Percentiles rank a stretch among this genome's conserved stretches.
These are phyloP conservation scores for Phyllosticta citribraziliensis DNA, from an alignment of 2,329 filamentous ascomycete species.

Conservation along the genomic window DNA sequence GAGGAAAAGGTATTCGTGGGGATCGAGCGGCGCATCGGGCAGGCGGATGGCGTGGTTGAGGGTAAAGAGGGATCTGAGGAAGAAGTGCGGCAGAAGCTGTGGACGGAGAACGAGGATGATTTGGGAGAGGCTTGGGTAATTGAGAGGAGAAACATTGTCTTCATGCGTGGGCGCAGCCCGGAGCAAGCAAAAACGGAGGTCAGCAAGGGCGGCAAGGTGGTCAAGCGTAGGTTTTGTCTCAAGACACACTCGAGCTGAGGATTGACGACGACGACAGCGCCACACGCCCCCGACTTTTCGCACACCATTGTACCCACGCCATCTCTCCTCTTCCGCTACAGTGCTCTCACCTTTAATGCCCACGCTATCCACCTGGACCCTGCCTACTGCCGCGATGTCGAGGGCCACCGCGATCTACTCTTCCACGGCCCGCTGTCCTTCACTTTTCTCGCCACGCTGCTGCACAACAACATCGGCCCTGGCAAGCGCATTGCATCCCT, in stretches of 20 bases:
- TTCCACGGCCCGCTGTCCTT: slow-evolving; percentile 82
- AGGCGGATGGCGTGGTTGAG: slow-evolving; percentile 20
- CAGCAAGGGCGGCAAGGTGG: slow-evolving; percentile 24
- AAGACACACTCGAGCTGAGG: background rate
- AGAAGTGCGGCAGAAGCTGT: slow-evolving; percentile 27
- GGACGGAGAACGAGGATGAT: slow-evolving; percentile 33
- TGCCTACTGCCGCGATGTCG: slow-evolving; percentile 56
- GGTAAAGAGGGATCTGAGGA: slow-evolving; percentile 22
- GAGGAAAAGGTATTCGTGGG: slow-evolving; percentile 51
- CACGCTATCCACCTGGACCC: slow-evolving; percentile 83
- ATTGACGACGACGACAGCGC: slow-evolving; percentile 27
- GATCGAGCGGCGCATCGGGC: slow-evolving; percentile 45
- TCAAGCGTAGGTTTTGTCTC: slow-evolving; percentile 22
- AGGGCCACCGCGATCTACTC: slow-evolving; percentile 65
- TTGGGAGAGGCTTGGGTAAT: slow-evolving; percentile 37
- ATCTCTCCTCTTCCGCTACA: slow-evolving; percentile 72
- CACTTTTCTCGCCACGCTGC: slow-evolving; percentile 61
- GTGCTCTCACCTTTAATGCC: slow-evolving; percentile 70
- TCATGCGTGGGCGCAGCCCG: slow-evolving; percentile 44
- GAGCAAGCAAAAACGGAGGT: slow-evolving; percentile 25
- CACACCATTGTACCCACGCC: slow-evolving; percentile 56
- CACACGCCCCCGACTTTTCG: slow-evolving; percentile 42
- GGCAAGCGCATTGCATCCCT: slow-evolving; percentile 44
- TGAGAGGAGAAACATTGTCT: slow-evolving; percentile 54
- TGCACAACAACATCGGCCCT: slow-evolving; percentile 31